Base-by-base conservation (phyloP, 257 asterid species). In the Fraxinus quadrangulata region DNA sequence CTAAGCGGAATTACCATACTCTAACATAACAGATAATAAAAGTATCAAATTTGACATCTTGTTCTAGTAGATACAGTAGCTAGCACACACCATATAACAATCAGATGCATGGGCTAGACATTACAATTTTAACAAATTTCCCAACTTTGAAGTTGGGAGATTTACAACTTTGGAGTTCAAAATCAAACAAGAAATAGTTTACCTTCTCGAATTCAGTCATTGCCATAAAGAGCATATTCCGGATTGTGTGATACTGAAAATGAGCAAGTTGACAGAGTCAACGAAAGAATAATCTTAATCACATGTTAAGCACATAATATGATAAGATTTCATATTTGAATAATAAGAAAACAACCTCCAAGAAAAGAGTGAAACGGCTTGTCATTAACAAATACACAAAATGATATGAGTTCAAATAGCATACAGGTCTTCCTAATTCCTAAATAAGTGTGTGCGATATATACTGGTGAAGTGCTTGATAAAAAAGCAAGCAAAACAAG, bases 191-290 rank as follows among this genome's bases (percentile, higher is more conserved):
- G 51, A 76, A 78, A 0, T 23, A 70, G 19, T 72, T 76, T 90
- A 93, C 99, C 90, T 82, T 79, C 81, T 85, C 80, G 69, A 93
- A 93, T 77, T 95, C 99, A 12, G 97, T 95, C 93, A 82, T 86
- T 54, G 93, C 93, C 99, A 95, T 91, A 80, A 81, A 93, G 72
- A 93, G 90, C 86, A 87, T 80, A 80, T 95, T 95, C 86, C 85
- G 86, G 66, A 95, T 70, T 0, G 96, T 75, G 72, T 95, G 98
- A 84, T 88, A 95, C 99, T 95, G 94, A 47, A 70, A 82, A 83
- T 61, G 75, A 80, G 61, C 11, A n/a, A 21, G 51, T 42, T 2
- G 42, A 42, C 51, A 42, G 49, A 42, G 51, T 42, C 16, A 72
- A 59, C 3, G 30, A 11, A 76, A 59, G 34, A n/a, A 45, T 59